Conservation (phyloP, 2,329 filamentous ascomycete species). For the Apiospora malaysiana region DNA sequence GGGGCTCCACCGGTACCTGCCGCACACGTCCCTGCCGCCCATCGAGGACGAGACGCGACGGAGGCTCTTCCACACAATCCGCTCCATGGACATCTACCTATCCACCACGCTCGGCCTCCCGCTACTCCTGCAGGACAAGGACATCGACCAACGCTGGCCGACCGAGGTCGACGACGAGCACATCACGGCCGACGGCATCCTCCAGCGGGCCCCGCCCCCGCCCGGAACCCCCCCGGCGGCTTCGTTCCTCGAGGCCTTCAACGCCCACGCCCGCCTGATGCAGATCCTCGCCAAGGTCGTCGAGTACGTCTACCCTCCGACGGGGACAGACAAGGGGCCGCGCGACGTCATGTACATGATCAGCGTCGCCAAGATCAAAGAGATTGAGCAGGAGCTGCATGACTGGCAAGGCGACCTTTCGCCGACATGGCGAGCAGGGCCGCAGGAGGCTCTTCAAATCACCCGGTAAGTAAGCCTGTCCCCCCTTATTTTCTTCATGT, state of each 20-base stretch:
- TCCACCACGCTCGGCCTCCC: slow-evolving; percentile 68
- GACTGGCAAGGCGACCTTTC: slow-evolving; percentile 71
- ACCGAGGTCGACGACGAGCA: slow-evolving; percentile 68
- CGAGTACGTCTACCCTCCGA: slow-evolving; percentile 66
- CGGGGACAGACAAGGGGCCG: slow-evolving; percentile 52
- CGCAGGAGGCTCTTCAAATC: slow-evolving; percentile 72
- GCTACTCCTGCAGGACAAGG: slow-evolving; percentile 62
- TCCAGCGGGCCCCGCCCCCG: slow-evolving; percentile 57
- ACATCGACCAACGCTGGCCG: slow-evolving; percentile 67
- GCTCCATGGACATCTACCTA: slow-evolving; percentile 71
- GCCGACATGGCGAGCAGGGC: slow-evolving; percentile 74
- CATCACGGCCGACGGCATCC: slow-evolving; percentile 60
- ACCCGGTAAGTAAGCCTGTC: slow-evolving; percentile 62
- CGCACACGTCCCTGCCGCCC: slow-evolving; percentile 63
- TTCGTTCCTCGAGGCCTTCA: slow-evolving; percentile 65
- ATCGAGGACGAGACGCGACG: slow-evolving; percentile 66
- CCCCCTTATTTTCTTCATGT: background rate
- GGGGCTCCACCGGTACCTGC: slow-evolving; percentile 73
- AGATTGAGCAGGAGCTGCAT: slow-evolving; percentile 65
- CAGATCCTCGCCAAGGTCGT: slow-evolving; percentile 64
- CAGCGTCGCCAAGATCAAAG: slow-evolving; percentile 63
- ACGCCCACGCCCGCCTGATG: slow-evolving; percentile 66
- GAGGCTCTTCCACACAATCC: slow-evolving; percentile 68
- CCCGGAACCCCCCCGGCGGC: slow-evolving; percentile 50
- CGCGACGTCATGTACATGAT: slow-evolving; percentile 59